Evolutionary conservation across 768 basidiomycete species (phyloP).

Genomic region (Boletales sp.): DNA sequence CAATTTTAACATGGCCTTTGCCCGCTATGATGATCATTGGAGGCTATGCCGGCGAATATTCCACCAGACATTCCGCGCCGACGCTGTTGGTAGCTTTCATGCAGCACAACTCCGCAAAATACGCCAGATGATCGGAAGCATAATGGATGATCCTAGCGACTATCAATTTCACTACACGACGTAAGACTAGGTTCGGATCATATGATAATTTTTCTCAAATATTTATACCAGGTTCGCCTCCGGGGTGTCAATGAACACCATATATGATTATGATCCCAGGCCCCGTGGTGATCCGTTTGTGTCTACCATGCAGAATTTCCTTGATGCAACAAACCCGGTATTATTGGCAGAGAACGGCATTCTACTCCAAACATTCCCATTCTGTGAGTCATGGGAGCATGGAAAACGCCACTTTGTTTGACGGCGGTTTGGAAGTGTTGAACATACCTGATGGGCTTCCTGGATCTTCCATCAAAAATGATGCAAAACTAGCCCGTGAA

Average conservation of each 20-base stretch:
- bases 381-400: neutral
- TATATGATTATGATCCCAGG: constrained; percentile 3
- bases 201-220: neutral
- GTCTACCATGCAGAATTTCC: neutral
- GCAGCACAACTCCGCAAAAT: no score
- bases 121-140: no score
- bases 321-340: neutral
- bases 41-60: no score
- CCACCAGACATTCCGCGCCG: no score
- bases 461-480: constrained; percentile 3
- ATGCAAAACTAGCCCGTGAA: neutral
- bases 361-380: constrained; percentile 4
- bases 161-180: no score
- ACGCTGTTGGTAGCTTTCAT: no score
- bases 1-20: no score
- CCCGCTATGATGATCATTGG: no score
- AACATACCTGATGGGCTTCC: constrained; percentile 20
- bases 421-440: constrained; percentile 10
- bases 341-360: neutral
- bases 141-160: no score
- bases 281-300: constrained; percentile 6
- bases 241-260: neutral
- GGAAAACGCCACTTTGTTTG: neutral
- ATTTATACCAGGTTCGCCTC: neutral
- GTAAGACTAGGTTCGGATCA: neutral